Conservation (phyloP, 2,329 filamentous ascomycete species). For the Mycocentrospora acerina region DNA sequence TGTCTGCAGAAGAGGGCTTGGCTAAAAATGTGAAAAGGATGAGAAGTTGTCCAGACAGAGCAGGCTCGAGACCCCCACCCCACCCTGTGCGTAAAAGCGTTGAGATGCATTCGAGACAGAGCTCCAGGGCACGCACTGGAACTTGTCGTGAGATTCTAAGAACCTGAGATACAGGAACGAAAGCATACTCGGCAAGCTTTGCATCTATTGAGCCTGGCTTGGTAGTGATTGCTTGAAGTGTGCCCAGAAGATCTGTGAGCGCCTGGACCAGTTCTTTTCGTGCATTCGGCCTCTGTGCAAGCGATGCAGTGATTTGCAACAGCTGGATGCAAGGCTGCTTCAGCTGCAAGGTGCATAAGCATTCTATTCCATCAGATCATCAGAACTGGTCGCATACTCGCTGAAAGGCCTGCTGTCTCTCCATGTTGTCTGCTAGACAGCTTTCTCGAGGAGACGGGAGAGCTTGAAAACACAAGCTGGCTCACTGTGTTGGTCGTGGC, state of each 20-base stretch:
- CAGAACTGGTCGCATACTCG: slow-evolving; percentile 21
- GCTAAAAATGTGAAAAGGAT: slow-evolving; percentile 81
- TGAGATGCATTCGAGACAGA: slow-evolving; percentile 72
- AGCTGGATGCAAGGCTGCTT: slow-evolving; percentile 61
- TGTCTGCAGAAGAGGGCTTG: slow-evolving; percentile 64
- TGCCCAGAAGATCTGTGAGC: slow-evolving; percentile 49
- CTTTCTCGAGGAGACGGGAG: background rate
- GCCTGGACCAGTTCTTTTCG: slow-evolving; percentile 51
- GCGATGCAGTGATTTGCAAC: slow-evolving; percentile 55
- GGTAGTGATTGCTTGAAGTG: slow-evolving; percentile 38
- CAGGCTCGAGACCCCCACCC: slow-evolving; percentile 68
- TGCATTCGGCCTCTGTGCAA: slow-evolving; percentile 50
- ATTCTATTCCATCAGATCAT: background rate
- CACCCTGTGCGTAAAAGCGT: slow-evolving; percentile 78
- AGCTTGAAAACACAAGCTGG: no score
- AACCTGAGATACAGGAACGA: slow-evolving; percentile 88
- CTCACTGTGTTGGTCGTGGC: no score
- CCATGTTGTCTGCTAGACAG: slow-evolving; percentile 21
- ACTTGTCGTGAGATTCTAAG: slow-evolving; percentile 74
- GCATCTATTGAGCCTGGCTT: slow-evolving; percentile 61
- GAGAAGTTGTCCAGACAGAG: slow-evolving; percentile 80
- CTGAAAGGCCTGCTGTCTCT: slow-evolving; percentile 45
- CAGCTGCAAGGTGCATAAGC: slow-evolving; percentile 44
- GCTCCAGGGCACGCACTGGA: slow-evolving; percentile 71
- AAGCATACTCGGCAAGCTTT: slow-evolving; percentile 89